phyloP scores from a whole-genome alignment of 2,329 filamentous ascomycete species.

The Conoideocrella luteorostrata region DNA sequence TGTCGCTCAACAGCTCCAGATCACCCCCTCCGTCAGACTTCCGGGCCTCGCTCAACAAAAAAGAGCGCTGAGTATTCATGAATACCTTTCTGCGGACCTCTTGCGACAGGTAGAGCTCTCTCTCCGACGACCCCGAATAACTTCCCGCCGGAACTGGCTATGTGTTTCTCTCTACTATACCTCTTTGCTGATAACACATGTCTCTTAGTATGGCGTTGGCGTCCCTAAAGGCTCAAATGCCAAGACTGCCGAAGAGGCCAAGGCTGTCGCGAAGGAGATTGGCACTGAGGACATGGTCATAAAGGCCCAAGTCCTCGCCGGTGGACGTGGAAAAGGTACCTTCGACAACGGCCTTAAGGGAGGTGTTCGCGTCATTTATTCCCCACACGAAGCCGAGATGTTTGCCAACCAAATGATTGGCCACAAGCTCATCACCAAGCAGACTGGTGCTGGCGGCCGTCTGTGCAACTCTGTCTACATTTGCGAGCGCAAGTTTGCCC shows the following conservation, averaged over 20 bases:
- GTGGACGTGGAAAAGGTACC: constrained; percentile 93
- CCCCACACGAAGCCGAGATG: constrained; percentile 91
- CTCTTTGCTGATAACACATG: constrained; percentile 11
- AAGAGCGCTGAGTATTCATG: constrained; percentile 91
- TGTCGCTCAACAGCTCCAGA: constrained; percentile 17
- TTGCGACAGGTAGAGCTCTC: constrained; percentile 58
- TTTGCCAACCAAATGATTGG: constrained; percentile 99
- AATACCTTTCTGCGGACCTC: constrained; percentile 93
- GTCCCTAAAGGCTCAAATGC: constrained; percentile 88
- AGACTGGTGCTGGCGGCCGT: constrained; percentile 88
- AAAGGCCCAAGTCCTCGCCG: constrained; percentile 97
- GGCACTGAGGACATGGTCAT: constrained; percentile 97
- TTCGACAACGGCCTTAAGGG: constrained; percentile 99
- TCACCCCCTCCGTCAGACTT: constrained; percentile 46
- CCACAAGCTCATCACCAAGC: constrained; percentile 99
- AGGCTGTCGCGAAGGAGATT: constrained; percentile 83
- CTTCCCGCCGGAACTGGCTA: neutral
- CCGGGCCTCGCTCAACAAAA: constrained; percentile 69
- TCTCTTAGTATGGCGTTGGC: constrained; percentile 77
- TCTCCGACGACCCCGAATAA: constrained; percentile 9
- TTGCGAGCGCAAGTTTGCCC: constrained; percentile 98
- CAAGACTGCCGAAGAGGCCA: constrained; percentile 76
- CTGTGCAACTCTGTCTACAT: constrained; percentile 98
- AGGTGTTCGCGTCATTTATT: constrained; percentile 98
- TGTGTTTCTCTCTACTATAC: neutral